Percentiles rank a stretch among this genome's conserved stretches.
These are phyloP conservation scores for Chamaecrista fasciculata DNA, from an alignment of 306 rosid species.

Conservation along the genomic window DNA sequence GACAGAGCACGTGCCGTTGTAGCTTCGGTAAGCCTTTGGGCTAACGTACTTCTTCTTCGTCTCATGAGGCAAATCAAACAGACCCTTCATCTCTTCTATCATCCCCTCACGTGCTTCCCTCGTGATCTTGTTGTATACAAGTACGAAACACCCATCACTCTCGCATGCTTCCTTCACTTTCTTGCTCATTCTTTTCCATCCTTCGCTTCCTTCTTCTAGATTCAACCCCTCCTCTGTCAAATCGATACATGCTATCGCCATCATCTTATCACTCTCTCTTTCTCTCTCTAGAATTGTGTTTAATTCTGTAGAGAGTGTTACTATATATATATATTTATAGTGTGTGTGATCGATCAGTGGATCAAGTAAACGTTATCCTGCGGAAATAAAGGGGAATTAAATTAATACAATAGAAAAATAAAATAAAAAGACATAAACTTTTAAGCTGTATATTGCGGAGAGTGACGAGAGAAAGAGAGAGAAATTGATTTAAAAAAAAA, in stretches of 20 bases:
- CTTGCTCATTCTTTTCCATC: conserved; percentile 36
- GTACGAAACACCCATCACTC: conserved; percentile 34
- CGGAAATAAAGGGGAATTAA: neutral
- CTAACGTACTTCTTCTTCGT: conserved; percentile 36
- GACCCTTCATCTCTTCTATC: conserved; percentile 28
- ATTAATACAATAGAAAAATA: neutral
- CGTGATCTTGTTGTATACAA: conserved; percentile 11
- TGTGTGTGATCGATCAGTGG: too few species aligned
- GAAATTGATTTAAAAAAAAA: too few species aligned
- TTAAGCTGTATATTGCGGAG: neutral
- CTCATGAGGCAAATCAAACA: conserved; percentile 56
- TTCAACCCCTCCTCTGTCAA: neutral
- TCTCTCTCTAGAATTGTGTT: neutral
- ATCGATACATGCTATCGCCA: conserved; percentile 25
- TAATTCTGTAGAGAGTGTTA: neutral
- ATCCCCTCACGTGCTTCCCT: conserved; percentile 21
- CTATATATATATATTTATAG: conserved; percentile 7
- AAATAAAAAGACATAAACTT: neutral
- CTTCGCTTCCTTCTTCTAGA: conserved; percentile 29
- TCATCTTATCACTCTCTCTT: neutral
- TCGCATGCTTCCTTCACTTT: conserved; percentile 51
- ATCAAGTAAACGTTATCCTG: neutral
- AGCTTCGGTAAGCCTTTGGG: conserved; percentile 41
- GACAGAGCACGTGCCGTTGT: conserved; percentile 9
- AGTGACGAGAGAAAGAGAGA: neutral